Conservation (phyloP, 768 basidiomycete species). For the Gymnopilus junonius region DNA sequence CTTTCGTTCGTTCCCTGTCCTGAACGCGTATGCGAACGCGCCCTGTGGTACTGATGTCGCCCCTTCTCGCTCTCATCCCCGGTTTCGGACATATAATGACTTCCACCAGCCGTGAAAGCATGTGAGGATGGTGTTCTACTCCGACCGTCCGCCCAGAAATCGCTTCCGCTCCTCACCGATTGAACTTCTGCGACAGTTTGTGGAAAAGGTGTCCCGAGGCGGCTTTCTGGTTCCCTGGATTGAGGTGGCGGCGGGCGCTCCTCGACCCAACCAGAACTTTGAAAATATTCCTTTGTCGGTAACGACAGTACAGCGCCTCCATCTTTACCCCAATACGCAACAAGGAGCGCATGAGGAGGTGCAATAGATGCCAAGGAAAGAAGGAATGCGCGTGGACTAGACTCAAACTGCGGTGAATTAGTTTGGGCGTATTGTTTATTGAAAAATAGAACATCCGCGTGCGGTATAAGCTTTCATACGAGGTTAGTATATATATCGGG, state of each 20-base stretch:
- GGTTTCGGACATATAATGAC: constrained; percentile 34
- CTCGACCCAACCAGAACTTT: constrained; percentile 82
- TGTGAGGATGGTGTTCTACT: constrained; percentile 60
- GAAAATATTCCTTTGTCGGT: constrained; percentile 86
- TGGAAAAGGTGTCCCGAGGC: constrained; percentile 20
- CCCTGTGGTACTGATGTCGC: constrained; percentile 19
- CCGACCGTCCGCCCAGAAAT: constrained; percentile 72
- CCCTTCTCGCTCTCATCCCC: constrained; percentile 30
- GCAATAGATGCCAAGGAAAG: constrained; percentile 72
- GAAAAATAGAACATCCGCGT: constrained; percentile 83
- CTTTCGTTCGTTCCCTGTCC: constrained; percentile 33
- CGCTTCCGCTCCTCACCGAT: constrained; percentile 71
- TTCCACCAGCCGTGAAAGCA: constrained; percentile 50
- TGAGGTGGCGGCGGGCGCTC: constrained; percentile 37
- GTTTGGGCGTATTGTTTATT: constrained; percentile 73
- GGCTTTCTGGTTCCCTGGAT: constrained; percentile 8
- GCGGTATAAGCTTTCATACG: constrained; percentile 69
- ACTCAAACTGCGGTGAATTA: constrained; percentile 59
- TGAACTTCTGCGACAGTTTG: constrained; percentile 36
- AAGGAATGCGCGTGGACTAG: constrained; percentile 76
- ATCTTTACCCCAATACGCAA: constrained; percentile 80
- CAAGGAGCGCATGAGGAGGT: constrained; percentile 76
- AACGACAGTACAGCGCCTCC: constrained; percentile 82
- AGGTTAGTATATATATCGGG: not conserved
- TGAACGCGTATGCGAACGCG: constrained; percentile 24